Evolutionary conservation across 192 early-diverging fungal genomes (phyloP), one percentile per base, ranked within the genome.

Genomic region (Neocallimastix lanati): DNA sequence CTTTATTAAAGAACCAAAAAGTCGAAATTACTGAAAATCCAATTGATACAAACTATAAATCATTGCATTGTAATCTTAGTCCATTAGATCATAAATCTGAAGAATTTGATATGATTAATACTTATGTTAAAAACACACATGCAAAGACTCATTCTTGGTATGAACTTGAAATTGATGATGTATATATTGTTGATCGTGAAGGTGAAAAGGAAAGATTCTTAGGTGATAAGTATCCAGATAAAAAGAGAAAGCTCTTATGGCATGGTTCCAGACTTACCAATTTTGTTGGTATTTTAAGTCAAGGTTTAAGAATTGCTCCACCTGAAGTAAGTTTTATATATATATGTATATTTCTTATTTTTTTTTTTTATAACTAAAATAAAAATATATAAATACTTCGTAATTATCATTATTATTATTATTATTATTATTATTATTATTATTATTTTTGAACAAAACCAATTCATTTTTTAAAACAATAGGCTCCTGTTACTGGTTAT

Each of bases 241-340:
- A 86, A 28, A 95, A 95, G 81, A 84, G 89, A 28, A 88, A 90
- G 77, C 80, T 95, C 29, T 84, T 95, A 25, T 95, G 94, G 94
- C 94, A 95, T 83, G 94, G 94, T 78, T 88, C 86, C 77, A 84
- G 90, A 76, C 82, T 92, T 2, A 92, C 92, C 16, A 95, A 95
- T 81, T 93, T 88, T 86, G 91, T 87, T 21, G 92, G 92, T 78
- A 93, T 93, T 80, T 81, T 93, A 77, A 88, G 86, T 36, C 92
- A 93, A 80, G 92, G 85, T 77, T 85, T 87, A 29, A 80, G 86
- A 28, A 92, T 90, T 82, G 92, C 92, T 4, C 92, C 92, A 28
- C 91, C 92, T 18, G 89, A 92, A 80, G 92, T 89, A 89, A 85
- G 0, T 81, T 86, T 82, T 88, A 85, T 81, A 83, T 86, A 81